These are phyloP conservation scores for Hirschioporus abietinus DNA, from an alignment of 768 basidiomycete genomes.

Conservation along the genomic window DNA sequence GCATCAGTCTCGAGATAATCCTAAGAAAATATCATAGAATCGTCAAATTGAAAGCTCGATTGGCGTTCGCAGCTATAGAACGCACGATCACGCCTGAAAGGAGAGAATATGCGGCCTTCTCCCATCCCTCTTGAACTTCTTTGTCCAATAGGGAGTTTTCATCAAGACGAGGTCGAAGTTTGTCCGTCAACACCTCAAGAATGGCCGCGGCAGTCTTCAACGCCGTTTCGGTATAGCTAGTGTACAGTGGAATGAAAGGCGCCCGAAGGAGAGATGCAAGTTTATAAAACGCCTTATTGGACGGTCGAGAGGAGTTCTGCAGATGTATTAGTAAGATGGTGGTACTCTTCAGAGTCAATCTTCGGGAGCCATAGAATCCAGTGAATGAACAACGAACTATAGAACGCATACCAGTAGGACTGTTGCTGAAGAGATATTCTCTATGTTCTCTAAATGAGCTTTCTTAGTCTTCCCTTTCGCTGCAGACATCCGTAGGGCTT, in stretches of 20 bases:
- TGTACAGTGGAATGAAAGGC: conserved; percentile 41
- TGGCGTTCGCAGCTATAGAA: not conserved
- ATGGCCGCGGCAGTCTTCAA: conserved; percentile 37
- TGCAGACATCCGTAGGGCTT: conserved; percentile 27
- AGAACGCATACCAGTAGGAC: conserved; percentile 35
- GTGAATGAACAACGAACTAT: not conserved
- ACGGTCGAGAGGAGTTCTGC: conserved; percentile 35
- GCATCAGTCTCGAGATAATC: conserved; percentile 26
- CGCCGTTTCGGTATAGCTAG: conserved; percentile 29
- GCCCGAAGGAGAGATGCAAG: conserved; percentile 37
- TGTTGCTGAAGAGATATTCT: conserved; percentile 36
- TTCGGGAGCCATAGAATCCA: no score
- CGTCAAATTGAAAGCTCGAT: not conserved
- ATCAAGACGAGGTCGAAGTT: conserved; percentile 26
- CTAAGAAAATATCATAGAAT: conserved; percentile 8
- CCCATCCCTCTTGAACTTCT: conserved; percentile 34
- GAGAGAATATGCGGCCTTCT: conserved; percentile 37
- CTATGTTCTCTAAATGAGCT: conserved; percentile 29
- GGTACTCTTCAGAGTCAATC: not conserved
- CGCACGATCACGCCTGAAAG: conserved; percentile 48
- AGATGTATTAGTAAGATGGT: not conserved
- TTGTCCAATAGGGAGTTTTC: conserved; percentile 11
- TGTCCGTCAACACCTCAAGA: conserved; percentile 33
- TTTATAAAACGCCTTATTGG: conserved; percentile 31
- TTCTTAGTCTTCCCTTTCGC: conserved; percentile 24